Conservation (phyloP, 495 filamentous ascomycete genomes). For the Aspergillus egyptiacus region DNA sequence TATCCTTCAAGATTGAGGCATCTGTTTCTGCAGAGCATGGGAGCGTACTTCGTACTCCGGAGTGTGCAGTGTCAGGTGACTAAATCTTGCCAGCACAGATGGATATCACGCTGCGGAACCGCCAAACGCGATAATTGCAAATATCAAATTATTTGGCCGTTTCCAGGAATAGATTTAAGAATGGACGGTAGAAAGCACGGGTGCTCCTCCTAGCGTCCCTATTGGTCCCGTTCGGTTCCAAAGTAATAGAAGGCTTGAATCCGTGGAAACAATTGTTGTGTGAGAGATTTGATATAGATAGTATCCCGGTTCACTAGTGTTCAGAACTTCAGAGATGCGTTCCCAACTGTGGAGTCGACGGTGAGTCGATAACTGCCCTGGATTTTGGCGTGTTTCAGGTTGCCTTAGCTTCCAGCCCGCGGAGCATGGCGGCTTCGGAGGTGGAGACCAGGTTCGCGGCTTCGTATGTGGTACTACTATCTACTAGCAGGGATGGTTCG, state of each 20-base stretch:
- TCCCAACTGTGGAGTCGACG: background rate
- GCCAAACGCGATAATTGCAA: background rate
- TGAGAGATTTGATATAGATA: too few species aligned
- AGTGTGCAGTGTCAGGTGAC: too few species aligned
- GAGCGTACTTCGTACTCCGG: too few species aligned
- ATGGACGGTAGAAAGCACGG: background rate
- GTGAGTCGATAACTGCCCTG: background rate
- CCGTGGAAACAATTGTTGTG: too few species aligned
- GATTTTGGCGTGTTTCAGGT: constrained; percentile 36
- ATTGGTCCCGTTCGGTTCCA: too few species aligned
- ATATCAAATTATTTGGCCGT: background rate
- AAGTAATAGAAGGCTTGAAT: too few species aligned
- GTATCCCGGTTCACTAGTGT: background rate
- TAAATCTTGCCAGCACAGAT: background rate
- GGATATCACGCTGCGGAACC: background rate
- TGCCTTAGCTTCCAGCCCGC: constrained; percentile 30
- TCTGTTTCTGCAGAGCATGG: too few species aligned
- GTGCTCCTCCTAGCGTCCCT: background rate
- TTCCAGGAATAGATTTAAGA: constrained; percentile 11
- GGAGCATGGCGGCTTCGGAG: constrained; percentile 15
- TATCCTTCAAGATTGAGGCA: too few species aligned
- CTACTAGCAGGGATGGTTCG: too few species aligned
- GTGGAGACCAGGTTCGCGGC: constrained; percentile 28
- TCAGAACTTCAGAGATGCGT: background rate
- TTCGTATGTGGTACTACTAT: too few species aligned